Conservation (phyloP, 352 stramenopile genomes). For the Phytopythium sindhum region DNA sequence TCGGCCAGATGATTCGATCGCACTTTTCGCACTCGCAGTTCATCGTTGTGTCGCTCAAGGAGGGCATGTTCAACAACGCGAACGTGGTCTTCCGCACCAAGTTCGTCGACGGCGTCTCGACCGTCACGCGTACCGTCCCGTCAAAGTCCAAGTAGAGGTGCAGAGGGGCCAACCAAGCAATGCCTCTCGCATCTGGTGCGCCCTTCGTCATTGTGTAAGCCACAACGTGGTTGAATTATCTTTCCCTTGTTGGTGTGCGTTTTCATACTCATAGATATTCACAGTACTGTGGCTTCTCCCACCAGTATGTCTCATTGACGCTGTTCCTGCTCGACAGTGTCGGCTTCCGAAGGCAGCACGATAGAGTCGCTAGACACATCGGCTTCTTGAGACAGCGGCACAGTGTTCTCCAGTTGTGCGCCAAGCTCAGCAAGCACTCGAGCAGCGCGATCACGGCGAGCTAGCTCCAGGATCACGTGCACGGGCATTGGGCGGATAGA, state of each 20-base stretch:
- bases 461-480: conserved; percentile 56
- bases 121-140: conserved; percentile 93
- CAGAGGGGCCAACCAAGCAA: background rate
- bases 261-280: background rate
- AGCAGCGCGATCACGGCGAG: conserved; percentile 34
- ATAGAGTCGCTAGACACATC: background rate
- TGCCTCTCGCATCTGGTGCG: background rate
- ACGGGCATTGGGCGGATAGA: conserved; percentile 47
- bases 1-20: conserved; percentile 99
- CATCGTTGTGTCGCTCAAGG: conserved; percentile 99
- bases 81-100: conserved; percentile 99
- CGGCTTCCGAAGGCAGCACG: background rate
- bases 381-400: background rate
- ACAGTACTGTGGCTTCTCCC: background rate
- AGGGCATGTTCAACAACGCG: conserved; percentile 99
- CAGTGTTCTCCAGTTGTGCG: conserved; percentile 36
- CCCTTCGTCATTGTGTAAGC: background rate
- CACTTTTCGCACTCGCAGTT: conserved; percentile 99
- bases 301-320: background rate
- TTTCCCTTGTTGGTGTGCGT: background rate
- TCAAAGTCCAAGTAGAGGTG: conserved; percentile 41
- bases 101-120: conserved; percentile 99
- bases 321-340: background rate
- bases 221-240: background rate
- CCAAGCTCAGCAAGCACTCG: conserved; percentile 35